Percentiles rank a stretch among this genome's conserved stretches.
Conservation (phyloP, 2,329 filamentous ascomycete species). For the Exophiala dermatitidis region DNA sequence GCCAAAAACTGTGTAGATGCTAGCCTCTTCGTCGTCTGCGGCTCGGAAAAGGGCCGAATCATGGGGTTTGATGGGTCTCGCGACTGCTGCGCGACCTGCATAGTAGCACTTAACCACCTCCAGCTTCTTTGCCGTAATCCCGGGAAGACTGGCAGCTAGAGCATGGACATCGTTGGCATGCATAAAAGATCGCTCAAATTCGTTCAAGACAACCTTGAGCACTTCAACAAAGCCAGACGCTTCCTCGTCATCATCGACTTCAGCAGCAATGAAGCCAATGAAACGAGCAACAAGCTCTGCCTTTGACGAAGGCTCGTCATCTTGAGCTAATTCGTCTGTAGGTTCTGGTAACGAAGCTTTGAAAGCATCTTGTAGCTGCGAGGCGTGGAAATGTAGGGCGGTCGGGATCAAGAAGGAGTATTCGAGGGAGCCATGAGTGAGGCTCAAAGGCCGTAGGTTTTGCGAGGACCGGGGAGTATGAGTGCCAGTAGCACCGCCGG, state of each 20-base stretch:
- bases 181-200: constrained; percentile 93
- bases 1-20: constrained; percentile 89
- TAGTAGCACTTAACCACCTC: constrained; percentile 88
- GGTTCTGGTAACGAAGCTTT: constrained; percentile 74
- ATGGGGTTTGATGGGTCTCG: constrained; percentile 81
- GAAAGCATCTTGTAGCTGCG: constrained; percentile 89
- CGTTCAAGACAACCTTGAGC: constrained; percentile 82
- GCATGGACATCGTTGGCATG: constrained; percentile 95
- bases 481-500: constrained; percentile 67
- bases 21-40: constrained; percentile 72
- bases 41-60: constrained; percentile 89
- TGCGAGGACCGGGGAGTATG: constrained; percentile 91
- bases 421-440: constrained; percentile 91
- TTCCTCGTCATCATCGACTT: constrained; percentile 83
- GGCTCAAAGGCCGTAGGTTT: constrained; percentile 81
- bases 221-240: constrained; percentile 88
- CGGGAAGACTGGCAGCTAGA: constrained; percentile 73
- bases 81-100: constrained; percentile 72
- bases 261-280: constrained; percentile 78
- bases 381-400: constrained; percentile 89
- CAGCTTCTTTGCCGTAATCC: constrained; percentile 88
- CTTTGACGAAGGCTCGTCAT: constrained; percentile 97
- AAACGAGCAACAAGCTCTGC: constrained; percentile 89
- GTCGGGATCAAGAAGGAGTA: constrained; percentile 94
- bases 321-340: constrained; percentile 93